Percentiles rank a stretch among this genome's conserved stretches.
Conservation (phyloP, 2,329 filamentous ascomycete species). For the Neofusicoccum laricinum region DNA sequence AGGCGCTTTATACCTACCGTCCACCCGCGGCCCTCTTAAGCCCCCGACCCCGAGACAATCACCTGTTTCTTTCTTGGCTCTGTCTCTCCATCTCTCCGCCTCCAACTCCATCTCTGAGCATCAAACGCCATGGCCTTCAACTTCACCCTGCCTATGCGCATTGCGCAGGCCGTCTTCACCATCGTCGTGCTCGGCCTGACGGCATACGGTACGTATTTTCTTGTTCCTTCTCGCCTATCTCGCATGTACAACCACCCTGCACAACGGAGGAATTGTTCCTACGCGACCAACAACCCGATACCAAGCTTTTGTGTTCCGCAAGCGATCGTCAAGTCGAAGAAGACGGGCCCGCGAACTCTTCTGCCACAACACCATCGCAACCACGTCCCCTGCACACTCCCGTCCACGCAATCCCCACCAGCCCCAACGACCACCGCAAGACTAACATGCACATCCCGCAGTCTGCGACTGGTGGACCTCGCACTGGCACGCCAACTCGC, state of each 20-base stretch:
- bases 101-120: too few relatives aligned
- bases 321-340: too few relatives aligned
- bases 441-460: conserved; percentile 28
- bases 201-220: conserved; percentile 61
- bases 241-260: not conserved
- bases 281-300: not conserved
- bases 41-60: not conserved
- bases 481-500: conserved; percentile 52
- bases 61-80: too few relatives aligned
- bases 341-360: too few relatives aligned
- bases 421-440: not conserved
- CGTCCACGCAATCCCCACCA: too few relatives aligned
- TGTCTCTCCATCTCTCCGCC: too few relatives aligned
- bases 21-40: not conserved
- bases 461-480: conserved; percentile 55
- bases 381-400: too few relatives aligned
- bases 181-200: conserved; percentile 74
- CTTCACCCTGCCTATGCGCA: conserved; percentile 63
- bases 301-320: too few relatives aligned
- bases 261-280: not conserved
- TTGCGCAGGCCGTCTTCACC: conserved; percentile 64
- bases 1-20: not conserved
- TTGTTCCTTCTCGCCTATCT: not conserved
- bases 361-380: too few relatives aligned
- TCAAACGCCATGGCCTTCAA: conserved; percentile 48